Evolutionary conservation across 164 flowering plant genomes (phyloP).

Genomic region (grape (Vitis vinifera)): DNA sequence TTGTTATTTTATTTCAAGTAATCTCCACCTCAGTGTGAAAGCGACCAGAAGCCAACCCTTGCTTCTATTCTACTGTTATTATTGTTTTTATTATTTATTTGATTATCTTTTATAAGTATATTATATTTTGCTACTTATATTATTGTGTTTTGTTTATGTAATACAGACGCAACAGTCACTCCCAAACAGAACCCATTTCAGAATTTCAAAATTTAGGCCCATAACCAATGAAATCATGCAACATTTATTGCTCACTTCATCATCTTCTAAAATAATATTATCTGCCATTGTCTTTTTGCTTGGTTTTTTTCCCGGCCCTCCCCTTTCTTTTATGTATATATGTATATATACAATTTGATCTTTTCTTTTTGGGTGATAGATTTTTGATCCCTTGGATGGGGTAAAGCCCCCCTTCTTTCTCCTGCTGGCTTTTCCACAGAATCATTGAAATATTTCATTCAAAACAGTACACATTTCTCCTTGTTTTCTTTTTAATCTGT

Average conservation of each 20-base stretch:
- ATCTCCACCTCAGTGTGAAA: slow-evolving; percentile 36
- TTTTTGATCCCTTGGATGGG: no score
- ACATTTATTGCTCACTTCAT: slow-evolving; percentile 8
- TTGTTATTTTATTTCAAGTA: slow-evolving; percentile 19
- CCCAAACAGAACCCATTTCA: slow-evolving; percentile 11
- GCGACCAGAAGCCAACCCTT: slow-evolving; percentile 37
- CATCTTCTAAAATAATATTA: neutral
- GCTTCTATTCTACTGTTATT: slow-evolving; percentile 15
- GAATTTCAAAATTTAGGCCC: slow-evolving; percentile 7
- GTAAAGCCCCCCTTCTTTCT: no score
- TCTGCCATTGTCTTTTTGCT: neutral
- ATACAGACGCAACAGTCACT: slow-evolving; percentile 21
- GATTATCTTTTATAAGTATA: neutral
- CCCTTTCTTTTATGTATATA: neutral
- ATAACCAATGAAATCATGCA: slow-evolving; percentile 13
- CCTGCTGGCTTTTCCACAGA: no score
- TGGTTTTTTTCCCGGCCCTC: neutral
- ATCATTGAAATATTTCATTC: no score
- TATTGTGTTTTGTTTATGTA: slow-evolving; percentile 6
- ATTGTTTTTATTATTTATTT: neutral
- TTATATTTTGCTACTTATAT: neutral
- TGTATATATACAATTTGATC: neutral
- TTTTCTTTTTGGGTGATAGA: neutral
- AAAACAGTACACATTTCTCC: neutral
- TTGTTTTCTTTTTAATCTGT: neutral